Evolutionary conservation across 441 rosid genomes (phyloP).

Genomic region (Raphanus hybrid): DNA sequence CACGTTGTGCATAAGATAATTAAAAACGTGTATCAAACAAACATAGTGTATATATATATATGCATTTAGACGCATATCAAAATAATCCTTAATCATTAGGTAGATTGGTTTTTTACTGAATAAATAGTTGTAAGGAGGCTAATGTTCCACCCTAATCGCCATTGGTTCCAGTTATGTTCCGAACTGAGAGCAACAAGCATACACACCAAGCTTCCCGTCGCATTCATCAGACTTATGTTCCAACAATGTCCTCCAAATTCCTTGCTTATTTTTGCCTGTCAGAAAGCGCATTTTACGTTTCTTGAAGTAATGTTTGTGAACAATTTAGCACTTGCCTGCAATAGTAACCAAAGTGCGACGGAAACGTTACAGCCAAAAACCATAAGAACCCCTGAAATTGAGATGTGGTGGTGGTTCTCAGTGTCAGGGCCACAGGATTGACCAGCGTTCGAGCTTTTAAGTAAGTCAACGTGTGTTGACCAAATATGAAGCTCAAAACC

Average conservation of each 20-base stretch:
- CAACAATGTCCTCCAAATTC: slow-evolving; percentile 50
- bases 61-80: background rate
- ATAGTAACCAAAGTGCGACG: slow-evolving; percentile 52
- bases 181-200: slow-evolving; percentile 24
- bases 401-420: slow-evolving; percentile 34
- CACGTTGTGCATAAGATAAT: background rate
- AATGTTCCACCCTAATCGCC: slow-evolving; percentile 49
- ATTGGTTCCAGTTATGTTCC: slow-evolving; percentile 40
- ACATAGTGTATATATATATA: background rate
- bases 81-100: slow-evolving; percentile 9
- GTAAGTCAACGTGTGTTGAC: slow-evolving; percentile 57
- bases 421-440: slow-evolving; percentile 4
- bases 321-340: slow-evolving; percentile 48
- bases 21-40: slow-evolving; percentile 4
- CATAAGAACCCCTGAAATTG: slow-evolving; percentile 46
- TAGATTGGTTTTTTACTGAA: slow-evolving; percentile 23
- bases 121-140: slow-evolving; percentile 37
- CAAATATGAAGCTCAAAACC: slow-evolving; percentile 52
- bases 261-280: slow-evolving; percentile 49
- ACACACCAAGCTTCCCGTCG: slow-evolving; percentile 40
- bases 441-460: slow-evolving; percentile 18
- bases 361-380: slow-evolving; percentile 50
- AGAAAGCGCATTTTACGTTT: background rate
- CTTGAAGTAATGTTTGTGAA: background rate
- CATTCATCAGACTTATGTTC: slow-evolving; percentile 50